Conservation (phyloP, 257 asterid genomes). For the Hygrophila difformis region DNA sequence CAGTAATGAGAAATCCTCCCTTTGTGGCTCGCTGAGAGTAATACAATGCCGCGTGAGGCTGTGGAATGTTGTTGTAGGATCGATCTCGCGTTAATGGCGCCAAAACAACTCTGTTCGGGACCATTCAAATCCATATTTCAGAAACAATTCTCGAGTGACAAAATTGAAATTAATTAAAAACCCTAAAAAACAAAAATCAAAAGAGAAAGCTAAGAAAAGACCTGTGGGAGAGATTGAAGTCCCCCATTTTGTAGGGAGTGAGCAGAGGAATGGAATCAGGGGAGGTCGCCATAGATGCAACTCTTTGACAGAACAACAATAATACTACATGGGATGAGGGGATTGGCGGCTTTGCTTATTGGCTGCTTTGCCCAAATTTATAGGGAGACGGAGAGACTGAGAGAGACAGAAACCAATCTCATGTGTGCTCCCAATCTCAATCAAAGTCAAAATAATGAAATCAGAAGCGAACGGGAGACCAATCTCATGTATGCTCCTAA, state of each 20-base stretch:
- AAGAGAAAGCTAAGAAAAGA: not conserved
- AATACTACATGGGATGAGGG: too few relatives aligned
- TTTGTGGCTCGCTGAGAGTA: slow-evolving; percentile 21
- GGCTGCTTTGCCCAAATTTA: too few relatives aligned
- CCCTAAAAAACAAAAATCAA: not conserved
- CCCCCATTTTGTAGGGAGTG: slow-evolving; percentile 26
- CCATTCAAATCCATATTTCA: not conserved
- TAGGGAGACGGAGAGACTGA: too few relatives aligned
- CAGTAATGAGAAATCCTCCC: slow-evolving; percentile 30
- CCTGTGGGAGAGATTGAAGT: slow-evolving; percentile 30
- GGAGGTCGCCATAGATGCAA: too few relatives aligned
- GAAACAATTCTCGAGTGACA: not conserved
- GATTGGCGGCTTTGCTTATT: too few relatives aligned
- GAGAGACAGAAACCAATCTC: too few relatives aligned
- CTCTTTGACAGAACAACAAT: too few relatives aligned
- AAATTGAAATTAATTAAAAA: not conserved
- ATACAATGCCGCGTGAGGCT: slow-evolving; percentile 19
- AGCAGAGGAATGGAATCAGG: slow-evolving; percentile 18
- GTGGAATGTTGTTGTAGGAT: slow-evolving; percentile 21
- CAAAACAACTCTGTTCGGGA: slow-evolving; percentile 20
- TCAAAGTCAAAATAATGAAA: too few relatives aligned
- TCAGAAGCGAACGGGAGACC: too few relatives aligned
- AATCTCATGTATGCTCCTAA: too few relatives aligned
- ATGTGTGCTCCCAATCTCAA: too few relatives aligned
- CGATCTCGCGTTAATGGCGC: slow-evolving; percentile 26